A percentile compares a stretch with the other conserved stretches of the same genome.
These are phyloP conservation scores for Piedraia hortae DNA, from an alignment of 2,329 filamentous ascomycete genomes.

Conservation along the genomic window DNA sequence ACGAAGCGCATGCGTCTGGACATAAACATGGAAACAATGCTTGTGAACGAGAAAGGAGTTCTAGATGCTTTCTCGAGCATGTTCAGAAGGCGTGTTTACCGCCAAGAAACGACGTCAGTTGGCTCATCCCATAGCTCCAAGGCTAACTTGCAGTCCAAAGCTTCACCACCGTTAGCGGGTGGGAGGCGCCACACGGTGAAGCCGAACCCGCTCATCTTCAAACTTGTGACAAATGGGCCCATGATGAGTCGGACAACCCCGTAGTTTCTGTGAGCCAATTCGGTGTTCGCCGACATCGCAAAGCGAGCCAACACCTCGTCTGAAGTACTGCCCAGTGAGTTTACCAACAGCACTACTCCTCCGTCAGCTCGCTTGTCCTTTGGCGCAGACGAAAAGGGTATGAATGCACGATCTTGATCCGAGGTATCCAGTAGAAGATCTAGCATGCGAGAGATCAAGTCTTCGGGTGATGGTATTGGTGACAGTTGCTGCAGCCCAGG, in stretches of 20 bases:
- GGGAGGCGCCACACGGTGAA: conserved; percentile 15
- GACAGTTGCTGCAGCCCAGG: conserved; percentile 30
- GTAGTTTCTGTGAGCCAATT: conserved; percentile 15
- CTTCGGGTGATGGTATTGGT: conserved; percentile 14
- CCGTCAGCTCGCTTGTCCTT: conserved; percentile 10
- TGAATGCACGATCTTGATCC: conserved; percentile 13
- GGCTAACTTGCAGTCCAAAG: conserved; percentile 7
- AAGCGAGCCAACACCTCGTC: conserved; percentile 13
- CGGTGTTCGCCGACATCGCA: conserved; percentile 10
- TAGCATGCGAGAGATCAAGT: conserved; percentile 12
- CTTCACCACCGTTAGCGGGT: conserved; percentile 7
- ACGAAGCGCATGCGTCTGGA: no score
- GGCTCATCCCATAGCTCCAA: conserved; percentile 12
- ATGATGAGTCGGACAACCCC: conserved; percentile 11
- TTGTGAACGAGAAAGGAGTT: conserved; percentile 17
- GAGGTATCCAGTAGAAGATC: conserved; percentile 11
- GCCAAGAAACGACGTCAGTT: conserved; percentile 14
- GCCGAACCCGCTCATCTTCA: conserved; percentile 15
- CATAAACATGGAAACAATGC: conserved; percentile 51
- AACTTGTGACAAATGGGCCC: conserved; percentile 13
- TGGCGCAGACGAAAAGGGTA: conserved; percentile 11
- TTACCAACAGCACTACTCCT: conserved; percentile 11
- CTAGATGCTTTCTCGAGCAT: background rate
- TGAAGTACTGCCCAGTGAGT: conserved; percentile 13
- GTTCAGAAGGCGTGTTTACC: conserved; percentile 7